Evolutionary conservation across 2,329 filamentous ascomycete species (phyloP).

Genomic region (Ophiostoma tasmaniense): DNA sequence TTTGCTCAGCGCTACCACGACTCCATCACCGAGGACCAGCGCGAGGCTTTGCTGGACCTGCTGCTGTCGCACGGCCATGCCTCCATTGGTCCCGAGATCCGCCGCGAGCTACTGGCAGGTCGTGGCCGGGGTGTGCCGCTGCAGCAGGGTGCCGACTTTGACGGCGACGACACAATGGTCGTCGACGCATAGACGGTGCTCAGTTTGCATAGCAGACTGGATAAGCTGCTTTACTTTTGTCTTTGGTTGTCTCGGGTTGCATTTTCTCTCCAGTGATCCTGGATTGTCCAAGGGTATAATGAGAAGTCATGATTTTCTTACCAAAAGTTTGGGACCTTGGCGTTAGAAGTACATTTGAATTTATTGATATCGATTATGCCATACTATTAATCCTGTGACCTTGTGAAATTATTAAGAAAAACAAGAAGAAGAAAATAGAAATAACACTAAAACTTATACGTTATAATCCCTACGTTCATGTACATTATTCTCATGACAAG

Average conservation of each 20-base stretch:
- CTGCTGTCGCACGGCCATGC: constrained; percentile 77
- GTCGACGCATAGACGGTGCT: constrained; percentile 40
- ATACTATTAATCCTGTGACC: neutral
- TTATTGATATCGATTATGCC: neutral
- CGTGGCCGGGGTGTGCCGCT: constrained; percentile 70
- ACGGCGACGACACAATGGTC: constrained; percentile 90
- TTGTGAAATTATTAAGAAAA: too few relatives aligned
- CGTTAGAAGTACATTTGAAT: constrained; percentile 6
- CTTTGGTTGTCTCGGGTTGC: constrained; percentile 2
- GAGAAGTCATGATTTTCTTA: constrained; percentile 14
- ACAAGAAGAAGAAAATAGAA: too few relatives aligned
- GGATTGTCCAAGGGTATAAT: constrained; percentile 7
- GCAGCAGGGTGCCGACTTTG: constrained; percentile 47
- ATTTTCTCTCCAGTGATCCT: constrained; percentile 5
- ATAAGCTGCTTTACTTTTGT: neutral
- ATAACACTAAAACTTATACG: too few relatives aligned
- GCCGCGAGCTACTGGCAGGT: constrained; percentile 80
- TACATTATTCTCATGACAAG: too few relatives aligned
- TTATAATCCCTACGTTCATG: too few relatives aligned
- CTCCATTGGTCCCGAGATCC: constrained; percentile 81
- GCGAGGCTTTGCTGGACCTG: constrained; percentile 82
- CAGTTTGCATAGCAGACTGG: neutral
- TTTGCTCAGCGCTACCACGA: constrained; percentile 94
- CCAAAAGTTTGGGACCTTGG: constrained; percentile 10
- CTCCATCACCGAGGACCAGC: constrained; percentile 83